A percentile compares a stretch with the other conserved stretches of the same genome.
Conservation (phyloP, 768 basidiomycete species). For the Mycena maculata region DNA sequence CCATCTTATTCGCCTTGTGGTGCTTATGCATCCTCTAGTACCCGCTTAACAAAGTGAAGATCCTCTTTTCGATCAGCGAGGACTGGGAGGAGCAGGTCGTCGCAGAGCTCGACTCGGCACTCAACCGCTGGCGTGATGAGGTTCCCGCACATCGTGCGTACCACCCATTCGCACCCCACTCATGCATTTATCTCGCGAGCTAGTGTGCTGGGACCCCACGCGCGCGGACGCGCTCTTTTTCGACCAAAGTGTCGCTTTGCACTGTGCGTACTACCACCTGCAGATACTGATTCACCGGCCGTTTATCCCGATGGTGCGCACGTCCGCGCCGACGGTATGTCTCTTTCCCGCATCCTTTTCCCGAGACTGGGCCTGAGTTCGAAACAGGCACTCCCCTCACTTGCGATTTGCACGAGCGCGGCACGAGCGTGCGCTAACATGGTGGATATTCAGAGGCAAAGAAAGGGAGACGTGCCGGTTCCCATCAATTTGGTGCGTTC, state of each 20-base stretch:
- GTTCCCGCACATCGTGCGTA: conserved; percentile 55
- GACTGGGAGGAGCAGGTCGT: conserved; percentile 75
- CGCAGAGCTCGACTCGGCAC: conserved; percentile 76
- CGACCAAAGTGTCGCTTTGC: conserved; percentile 68
- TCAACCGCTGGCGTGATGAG: conserved; percentile 74
- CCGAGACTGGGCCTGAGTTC: not conserved
- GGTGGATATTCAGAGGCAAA: conserved; percentile 61
- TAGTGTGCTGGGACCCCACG: conserved; percentile 58
- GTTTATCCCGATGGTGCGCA: conserved; percentile 75
- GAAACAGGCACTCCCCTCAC: conserved; percentile 59
- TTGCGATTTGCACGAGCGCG: conserved; percentile 87
- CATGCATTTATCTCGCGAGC: conserved; percentile 56
- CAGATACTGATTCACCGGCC: conserved; percentile 84
- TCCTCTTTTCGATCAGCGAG: conserved; percentile 57
- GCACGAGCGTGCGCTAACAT: conserved; percentile 82
- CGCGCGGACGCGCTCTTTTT: conserved; percentile 53
- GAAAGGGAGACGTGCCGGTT: conserved; percentile 44
- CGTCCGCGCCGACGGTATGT: conserved; percentile 46
- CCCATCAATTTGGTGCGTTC: conserved; percentile 47
- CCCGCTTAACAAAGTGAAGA: conserved; percentile 71
- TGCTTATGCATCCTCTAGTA: conserved; percentile 53
- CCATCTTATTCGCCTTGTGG: not conserved
- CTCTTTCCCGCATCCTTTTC: not conserved
- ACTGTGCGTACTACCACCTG: conserved; percentile 56
- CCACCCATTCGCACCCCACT: conserved; percentile 35